Evolutionary conservation across 2,329 filamentous ascomycete genomes (phyloP), one percentile per base, ranked within the genome.

Genomic region (Aplosporella prunicola): DNA sequence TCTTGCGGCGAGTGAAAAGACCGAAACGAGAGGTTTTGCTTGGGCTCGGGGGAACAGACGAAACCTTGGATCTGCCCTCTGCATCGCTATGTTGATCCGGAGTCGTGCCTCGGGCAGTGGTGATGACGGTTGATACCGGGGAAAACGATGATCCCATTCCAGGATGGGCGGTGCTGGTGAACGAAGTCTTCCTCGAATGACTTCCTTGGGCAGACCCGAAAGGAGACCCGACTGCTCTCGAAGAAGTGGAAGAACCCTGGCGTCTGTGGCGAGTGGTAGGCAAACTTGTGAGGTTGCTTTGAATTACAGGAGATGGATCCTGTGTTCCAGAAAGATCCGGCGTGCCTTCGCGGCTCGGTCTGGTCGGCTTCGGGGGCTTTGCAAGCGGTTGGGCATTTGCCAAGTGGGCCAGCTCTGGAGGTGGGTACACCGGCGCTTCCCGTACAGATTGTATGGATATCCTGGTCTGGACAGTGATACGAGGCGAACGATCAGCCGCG

Each of bases 1-100:
- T 77, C n/a, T n/a, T n/a, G 39, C 77, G 78, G 46, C 81, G 75
- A 7, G 79, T 69, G 50, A 94, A 93, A 37, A 94, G 70, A 1
- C 82, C 80, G 55, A 94, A 91, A 2, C 81, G 74, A 6, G 74
- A 69, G 47, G 64, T 69, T 24, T 72, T 71, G 8, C 68, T 69
- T 4, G 75, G 63, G 36, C 68, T 73, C 2, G 77, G 74, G 44
- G 54, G 47, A 14, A 45, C 40, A 66, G 75, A 26, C 63, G 62
- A 53, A 22, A 57, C 56, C 32, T 53, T 52, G 2, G 50, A 48
- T 16, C 53, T 44, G 4, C 51, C 24, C 10, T 56, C 49, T 13
- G 47, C 45, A 25, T 60, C 54, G 16, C 48, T 59, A 20, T 51
- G 53, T 24, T 55, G 43, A 63, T 49, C 72, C 62, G 45, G 61